Conservation (phyloP, 495 filamentous ascomycete genomes). For the Neohortaea acidophila region DNA sequence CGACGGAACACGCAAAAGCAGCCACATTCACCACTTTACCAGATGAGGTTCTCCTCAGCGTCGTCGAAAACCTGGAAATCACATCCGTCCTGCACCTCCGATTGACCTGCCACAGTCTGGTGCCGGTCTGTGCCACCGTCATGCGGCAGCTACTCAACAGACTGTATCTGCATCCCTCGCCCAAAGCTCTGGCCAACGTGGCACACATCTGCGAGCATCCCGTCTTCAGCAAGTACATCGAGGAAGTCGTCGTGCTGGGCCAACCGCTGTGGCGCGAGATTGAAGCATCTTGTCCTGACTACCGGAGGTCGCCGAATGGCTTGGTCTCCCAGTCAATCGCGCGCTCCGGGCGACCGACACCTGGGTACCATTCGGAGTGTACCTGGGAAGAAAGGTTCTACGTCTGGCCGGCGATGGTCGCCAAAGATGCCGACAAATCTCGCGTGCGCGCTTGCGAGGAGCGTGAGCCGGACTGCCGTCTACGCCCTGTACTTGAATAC, state of each 20-base stretch:
- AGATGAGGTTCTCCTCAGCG: background rate
- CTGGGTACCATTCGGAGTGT: background rate
- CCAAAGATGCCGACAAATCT: background rate
- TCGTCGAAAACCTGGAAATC: background rate
- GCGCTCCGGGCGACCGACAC: background rate
- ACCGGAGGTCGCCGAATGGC: background rate
- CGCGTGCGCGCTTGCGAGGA: background rate
- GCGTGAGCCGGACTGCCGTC: background rate
- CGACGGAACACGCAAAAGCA: no score
- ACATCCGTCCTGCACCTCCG: background rate
- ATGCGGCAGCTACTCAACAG: background rate
- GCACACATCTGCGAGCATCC: slow-evolving; percentile 1
- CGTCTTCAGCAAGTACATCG: background rate
- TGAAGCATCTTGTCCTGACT: slow-evolving; percentile 10
- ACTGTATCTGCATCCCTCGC: slow-evolving; percentile 2
- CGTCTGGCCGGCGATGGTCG: background rate
- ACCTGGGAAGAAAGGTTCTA: background rate
- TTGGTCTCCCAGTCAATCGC: background rate
- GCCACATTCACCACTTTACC: no score
- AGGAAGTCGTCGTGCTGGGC: slow-evolving; percentile 3
- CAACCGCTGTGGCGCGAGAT: slow-evolving; percentile 21
- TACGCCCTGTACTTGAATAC: background rate
- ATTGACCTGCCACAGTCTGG: background rate
- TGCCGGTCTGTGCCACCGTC: background rate
- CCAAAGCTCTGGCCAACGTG: background rate